These are phyloP conservation scores for Vigna unguiculata DNA, from an alignment of 306 rosid species.

Conservation along the genomic window DNA sequence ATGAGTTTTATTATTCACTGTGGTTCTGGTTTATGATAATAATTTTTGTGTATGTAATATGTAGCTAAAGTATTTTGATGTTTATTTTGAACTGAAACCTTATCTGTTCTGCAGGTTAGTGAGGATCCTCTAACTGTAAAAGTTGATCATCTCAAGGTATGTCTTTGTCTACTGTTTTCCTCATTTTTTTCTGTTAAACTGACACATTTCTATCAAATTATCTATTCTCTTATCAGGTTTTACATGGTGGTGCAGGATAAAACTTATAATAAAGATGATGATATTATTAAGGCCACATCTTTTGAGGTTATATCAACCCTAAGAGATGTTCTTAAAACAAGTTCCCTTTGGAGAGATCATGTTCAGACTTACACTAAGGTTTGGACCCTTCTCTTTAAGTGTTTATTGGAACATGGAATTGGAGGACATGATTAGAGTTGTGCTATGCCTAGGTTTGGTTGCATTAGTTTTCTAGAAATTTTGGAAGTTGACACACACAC, in stretches of 20 bases:
- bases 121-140: constrained; percentile 98
- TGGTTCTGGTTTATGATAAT: constrained; percentile 36
- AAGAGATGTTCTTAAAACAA: constrained; percentile 95
- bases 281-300: constrained; percentile 91
- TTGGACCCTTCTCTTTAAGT: constrained; percentile 31
- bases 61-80: constrained; percentile 33
- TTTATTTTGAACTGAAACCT: constrained; percentile 9
- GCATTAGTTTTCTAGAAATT: constrained; percentile 23
- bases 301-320: constrained; percentile 96
- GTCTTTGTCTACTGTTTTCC: constrained; percentile 38
- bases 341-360: constrained; percentile 99
- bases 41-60: constrained; percentile 10
- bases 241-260: constrained; percentile 70
- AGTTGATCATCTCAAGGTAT: constrained; percentile 98
- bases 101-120: constrained; percentile 65
- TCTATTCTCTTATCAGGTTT: constrained; percentile 19
- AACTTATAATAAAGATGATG: constrained; percentile 92
- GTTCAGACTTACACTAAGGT: constrained; percentile 97
- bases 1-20: constrained; percentile 28
- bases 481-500: background rate
- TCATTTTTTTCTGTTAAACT: constrained; percentile 26
- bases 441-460: constrained; percentile 31
- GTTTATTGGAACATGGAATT: constrained; percentile 9
- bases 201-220: constrained; percentile 30
- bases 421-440: constrained; percentile 27